Conservation (phyloP, 2,329 filamentous ascomycete genomes). For the Colletotrichum sp. region DNA sequence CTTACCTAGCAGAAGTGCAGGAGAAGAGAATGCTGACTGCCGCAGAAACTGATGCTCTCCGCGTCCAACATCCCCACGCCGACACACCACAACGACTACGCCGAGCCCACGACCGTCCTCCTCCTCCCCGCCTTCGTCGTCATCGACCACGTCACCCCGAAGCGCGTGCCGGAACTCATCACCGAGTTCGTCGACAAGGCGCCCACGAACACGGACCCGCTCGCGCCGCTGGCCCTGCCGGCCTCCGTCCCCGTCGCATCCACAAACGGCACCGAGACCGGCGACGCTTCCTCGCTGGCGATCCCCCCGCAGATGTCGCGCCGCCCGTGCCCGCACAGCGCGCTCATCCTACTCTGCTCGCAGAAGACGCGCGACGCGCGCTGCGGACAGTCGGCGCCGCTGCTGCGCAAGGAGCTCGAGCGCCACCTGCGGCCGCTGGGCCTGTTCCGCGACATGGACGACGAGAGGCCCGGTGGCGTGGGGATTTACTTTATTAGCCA, state of each 20-base stretch:
- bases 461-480: slow-evolving; percentile 88
- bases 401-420: slow-evolving; percentile 88
- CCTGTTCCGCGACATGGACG: slow-evolving; percentile 84
- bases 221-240: slow-evolving; percentile 47
- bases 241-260: slow-evolving; percentile 33
- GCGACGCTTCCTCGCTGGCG: slow-evolving; percentile 25
- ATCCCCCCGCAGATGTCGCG: slow-evolving; percentile 39
- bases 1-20: background rate
- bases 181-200: slow-evolving; percentile 70
- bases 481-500: slow-evolving; percentile 97
- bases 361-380: slow-evolving; percentile 93
- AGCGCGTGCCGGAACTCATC: slow-evolving; percentile 74
- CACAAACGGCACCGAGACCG: background rate
- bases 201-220: slow-evolving; percentile 75
- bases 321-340: slow-evolving; percentile 79
- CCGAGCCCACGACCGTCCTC: slow-evolving; percentile 76
- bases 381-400: slow-evolving; percentile 90
- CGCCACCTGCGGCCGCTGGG: slow-evolving; percentile 85
- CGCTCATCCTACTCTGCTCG: slow-evolving; percentile 90
- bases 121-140: slow-evolving; percentile 85
- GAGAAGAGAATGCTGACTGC: background rate
- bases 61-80: slow-evolving; percentile 91
- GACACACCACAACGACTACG: slow-evolving; percentile 65
- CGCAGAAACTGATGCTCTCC: slow-evolving; percentile 83
- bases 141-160: slow-evolving; percentile 83